Conservation (phyloP, 371 early-diverging fungal species). For the Cokeromyces recurvatus region DNA sequence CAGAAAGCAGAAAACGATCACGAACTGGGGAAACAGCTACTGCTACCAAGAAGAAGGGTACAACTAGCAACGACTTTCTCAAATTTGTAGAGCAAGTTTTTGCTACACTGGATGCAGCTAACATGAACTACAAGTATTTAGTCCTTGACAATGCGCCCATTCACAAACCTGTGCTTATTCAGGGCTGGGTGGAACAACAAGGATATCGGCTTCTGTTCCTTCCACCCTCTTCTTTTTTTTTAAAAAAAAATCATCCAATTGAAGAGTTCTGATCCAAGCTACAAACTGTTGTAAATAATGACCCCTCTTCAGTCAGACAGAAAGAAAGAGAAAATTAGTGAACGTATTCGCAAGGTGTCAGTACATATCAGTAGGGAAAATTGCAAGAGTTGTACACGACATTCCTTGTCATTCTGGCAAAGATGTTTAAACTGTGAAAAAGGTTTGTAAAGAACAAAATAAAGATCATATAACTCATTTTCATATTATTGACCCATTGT, state of each 20-base stretch:
- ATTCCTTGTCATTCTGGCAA: no score
- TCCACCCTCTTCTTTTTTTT: constrained; percentile 14
- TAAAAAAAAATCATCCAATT: constrained; percentile 19
- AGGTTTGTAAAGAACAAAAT: no score
- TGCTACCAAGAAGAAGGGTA: constrained; percentile 8
- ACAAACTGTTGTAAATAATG: constrained; percentile 15
- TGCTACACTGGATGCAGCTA: constrained; percentile 1
- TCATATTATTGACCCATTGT: no score
- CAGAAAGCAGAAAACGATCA: constrained; percentile 1
- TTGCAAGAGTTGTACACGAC: no score
- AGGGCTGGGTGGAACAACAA: constrained; percentile 3
- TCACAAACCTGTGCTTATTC: constrained; percentile 6
- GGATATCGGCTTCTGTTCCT: constrained; percentile 10
- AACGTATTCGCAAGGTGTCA: constrained; percentile 8
- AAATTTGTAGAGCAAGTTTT: constrained; percentile 9
- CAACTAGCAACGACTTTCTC: no score
- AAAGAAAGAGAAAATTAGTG: background rate
- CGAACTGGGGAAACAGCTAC: constrained; percentile 3
- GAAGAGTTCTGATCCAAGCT: constrained; percentile 19
- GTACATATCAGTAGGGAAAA: background rate
- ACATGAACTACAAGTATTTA: no score
- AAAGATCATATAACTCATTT: no score
- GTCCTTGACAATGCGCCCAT: no score
- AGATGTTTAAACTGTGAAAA: no score
- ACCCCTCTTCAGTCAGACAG: no score